These are phyloP conservation scores for Podochytrium sp. DNA, from an alignment of 192 early-diverging fungal genomes.

Conservation along the genomic window DNA sequence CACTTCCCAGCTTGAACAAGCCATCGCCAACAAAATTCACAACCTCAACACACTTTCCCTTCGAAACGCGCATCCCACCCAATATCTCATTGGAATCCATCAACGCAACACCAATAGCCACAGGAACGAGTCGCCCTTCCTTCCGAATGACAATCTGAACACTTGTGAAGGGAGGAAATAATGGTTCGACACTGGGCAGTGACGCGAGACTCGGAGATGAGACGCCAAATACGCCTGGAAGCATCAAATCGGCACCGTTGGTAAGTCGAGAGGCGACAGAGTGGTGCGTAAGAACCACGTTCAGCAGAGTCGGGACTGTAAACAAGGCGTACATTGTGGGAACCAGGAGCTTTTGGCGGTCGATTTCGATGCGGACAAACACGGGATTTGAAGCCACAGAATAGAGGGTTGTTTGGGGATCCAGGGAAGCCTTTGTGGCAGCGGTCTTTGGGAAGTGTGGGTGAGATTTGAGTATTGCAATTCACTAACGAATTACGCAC, in stretches of 20 bases:
- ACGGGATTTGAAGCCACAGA: not conserved
- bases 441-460: not conserved
- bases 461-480: not conserved
- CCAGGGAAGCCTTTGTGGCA: not conserved
- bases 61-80: constrained; percentile 56
- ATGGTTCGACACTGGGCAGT: constrained; percentile 39
- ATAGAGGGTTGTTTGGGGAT: not conserved
- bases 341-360: not conserved
- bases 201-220: too few species aligned
- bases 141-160: not conserved
- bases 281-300: not conserved
- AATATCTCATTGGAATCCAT: constrained; percentile 45
- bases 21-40: constrained; percentile 77
- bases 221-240: constrained; percentile 69
- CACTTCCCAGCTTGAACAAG: constrained; percentile 78
- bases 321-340: constrained; percentile 15
- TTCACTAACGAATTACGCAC: not conserved
- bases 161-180: constrained; percentile 20
- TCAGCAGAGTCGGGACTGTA: not conserved
- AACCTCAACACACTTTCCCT: constrained; percentile 83
- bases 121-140: constrained; percentile 50
- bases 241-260: constrained; percentile 78
- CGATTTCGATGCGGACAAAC: not conserved
- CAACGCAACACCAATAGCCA: constrained; percentile 38
- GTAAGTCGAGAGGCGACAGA: constrained; percentile 6